Percentiles rank a stretch among this genome's conserved stretches.
Evolutionary conservation across 1,139 yeast species (phyloP).

Genomic region (Meyerozyma carpophila): DNA sequence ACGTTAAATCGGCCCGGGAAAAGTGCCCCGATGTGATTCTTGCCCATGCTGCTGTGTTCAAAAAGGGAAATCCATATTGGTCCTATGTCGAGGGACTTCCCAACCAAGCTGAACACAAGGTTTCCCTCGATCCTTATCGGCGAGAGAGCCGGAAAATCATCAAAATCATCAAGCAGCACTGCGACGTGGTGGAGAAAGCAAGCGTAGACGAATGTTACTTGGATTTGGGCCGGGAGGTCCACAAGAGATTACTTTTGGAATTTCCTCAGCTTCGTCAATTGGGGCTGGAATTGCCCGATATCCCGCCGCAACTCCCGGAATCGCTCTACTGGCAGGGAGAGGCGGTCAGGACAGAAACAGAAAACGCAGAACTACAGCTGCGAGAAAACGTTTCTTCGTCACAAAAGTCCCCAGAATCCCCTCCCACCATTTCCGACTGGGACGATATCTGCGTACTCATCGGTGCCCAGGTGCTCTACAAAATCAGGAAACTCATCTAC

Average conservation of each 20-base stretch:
- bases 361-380: constrained; percentile 14
- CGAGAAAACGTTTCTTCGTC: constrained; percentile 8
- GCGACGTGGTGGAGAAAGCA: constrained; percentile 81
- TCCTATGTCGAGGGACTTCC: constrained; percentile 48
- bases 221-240: constrained; percentile 59
- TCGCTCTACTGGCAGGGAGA: constrained; percentile 24
- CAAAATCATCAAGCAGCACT: constrained; percentile 46
- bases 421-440: constrained; percentile 55
- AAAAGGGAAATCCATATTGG: constrained; percentile 84
- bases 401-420: constrained; percentile 3
- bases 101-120: constrained; percentile 57
- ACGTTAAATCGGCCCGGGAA: constrained; percentile 56
- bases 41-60: constrained; percentile 93
- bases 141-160: constrained; percentile 80
- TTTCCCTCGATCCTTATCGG: constrained; percentile 85
- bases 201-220: constrained; percentile 92
- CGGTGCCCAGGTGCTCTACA: constrained; percentile 55
- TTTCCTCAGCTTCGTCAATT: constrained; percentile 22
- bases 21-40: constrained; percentile 73
- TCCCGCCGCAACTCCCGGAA: constrained; percentile 43
- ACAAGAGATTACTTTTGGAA: constrained; percentile 14
- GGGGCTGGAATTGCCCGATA: constrained; percentile 32
- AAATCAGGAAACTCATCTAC: constrained; percentile 50
- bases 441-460: constrained; percentile 69
- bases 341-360: constrained; percentile 13